Percentiles rank a stretch among this genome's conserved stretches.
Evolutionary conservation across 148 eudicot genomes (phyloP).

Genomic region (Rhododendron griersonianum): DNA sequence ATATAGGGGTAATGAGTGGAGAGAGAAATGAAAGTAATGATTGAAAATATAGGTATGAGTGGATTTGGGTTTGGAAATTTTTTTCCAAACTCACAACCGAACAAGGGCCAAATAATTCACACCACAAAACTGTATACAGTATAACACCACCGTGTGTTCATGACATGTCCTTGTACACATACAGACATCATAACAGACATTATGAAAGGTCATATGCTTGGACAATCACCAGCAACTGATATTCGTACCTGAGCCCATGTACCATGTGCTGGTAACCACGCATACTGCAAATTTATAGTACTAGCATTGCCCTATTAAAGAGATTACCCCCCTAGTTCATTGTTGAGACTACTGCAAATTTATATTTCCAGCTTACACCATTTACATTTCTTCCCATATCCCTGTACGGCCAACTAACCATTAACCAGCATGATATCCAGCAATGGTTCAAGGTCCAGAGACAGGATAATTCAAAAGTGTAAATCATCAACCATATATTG

Average conservation of each 20-base stretch:
- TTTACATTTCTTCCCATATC: background rate
- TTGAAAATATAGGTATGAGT: too few relatives aligned
- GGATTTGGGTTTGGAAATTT: too few relatives aligned
- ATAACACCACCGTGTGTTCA: background rate
- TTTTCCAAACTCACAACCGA: too few relatives aligned
- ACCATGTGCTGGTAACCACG: background rate
- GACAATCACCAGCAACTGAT: background rate
- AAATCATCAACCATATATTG: background rate
- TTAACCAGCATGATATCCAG: background rate
- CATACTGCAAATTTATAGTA: background rate
- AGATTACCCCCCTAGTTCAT: background rate
- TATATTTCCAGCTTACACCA: background rate
- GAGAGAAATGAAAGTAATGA: too few relatives aligned
- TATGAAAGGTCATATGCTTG: background rate
- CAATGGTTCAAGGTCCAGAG: background rate
- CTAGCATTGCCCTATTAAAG: background rate
- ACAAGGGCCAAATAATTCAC: background rate
- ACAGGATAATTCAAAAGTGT: too few relatives aligned
- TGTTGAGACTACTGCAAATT: background rate
- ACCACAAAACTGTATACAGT: background rate
- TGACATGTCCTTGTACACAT: background rate
- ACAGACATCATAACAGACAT: background rate
- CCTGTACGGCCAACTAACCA: background rate
- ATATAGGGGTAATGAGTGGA: too few relatives aligned
- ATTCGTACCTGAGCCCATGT: background rate